Conservation (phyloP, 768 basidiomycete species). For the Dendrothele bispora region DNA sequence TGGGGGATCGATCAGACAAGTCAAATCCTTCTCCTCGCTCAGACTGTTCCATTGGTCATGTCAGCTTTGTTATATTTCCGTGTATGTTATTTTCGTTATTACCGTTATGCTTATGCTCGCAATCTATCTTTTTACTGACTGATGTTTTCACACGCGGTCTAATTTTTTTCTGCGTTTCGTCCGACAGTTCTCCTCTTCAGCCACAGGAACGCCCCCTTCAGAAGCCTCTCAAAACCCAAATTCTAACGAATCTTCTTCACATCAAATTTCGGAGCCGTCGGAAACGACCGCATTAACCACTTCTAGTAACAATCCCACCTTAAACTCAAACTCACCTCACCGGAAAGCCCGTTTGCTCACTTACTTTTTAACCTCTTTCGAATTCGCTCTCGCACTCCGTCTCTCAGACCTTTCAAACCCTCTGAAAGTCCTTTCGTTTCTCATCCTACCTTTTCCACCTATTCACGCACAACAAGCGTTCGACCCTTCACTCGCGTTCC, state of each 20-base stretch:
- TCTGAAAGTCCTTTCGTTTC: conserved; percentile 49
- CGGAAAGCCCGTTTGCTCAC: conserved; percentile 33
- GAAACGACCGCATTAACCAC: conserved; percentile 7
- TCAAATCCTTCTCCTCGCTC: conserved; percentile 36
- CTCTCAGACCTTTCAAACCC: conserved; percentile 55
- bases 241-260: conserved; percentile 1
- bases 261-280: conserved; percentile 10
- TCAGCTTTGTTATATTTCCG: conserved; percentile 27
- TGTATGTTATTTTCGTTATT: conserved; percentile 30
- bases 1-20: conserved; percentile 41
- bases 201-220: neutral
- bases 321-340: conserved; percentile 8
- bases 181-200: neutral
- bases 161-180: too few species aligned
- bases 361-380: conserved; percentile 40
- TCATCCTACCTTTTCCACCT: conserved; percentile 45
- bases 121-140: too few species aligned
- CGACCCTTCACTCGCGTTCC: conserved; percentile 55
- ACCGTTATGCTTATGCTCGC: conserved; percentile 15
- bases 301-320: too few species aligned
- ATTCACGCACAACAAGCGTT: too few species aligned
- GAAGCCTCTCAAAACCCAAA: neutral
- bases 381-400: conserved; percentile 54
- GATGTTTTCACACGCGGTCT: too few species aligned
- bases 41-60: conserved; percentile 37